Evolutionary conservation across 1,139 yeast species (phyloP).

Genomic region (Geotrichum phurueaensis): DNA sequence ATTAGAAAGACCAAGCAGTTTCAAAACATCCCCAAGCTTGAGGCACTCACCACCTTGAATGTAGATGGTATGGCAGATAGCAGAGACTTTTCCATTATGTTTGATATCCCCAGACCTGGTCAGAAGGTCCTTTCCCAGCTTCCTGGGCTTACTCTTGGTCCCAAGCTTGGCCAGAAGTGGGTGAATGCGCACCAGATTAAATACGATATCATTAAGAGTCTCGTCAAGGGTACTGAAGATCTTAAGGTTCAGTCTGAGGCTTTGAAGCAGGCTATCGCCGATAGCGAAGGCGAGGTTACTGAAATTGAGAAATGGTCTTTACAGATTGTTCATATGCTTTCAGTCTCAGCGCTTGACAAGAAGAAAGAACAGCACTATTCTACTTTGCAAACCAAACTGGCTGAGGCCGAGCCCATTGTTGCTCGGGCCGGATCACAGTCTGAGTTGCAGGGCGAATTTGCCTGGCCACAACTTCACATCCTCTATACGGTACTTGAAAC

Average conservation of each 20-base stretch:
- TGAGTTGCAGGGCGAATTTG: slow-evolving; percentile 1
- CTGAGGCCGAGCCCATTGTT: slow-evolving; percentile 11
- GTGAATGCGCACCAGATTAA: slow-evolving; percentile 22
- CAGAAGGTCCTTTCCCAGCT: slow-evolving; percentile 17
- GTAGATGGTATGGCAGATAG: slow-evolving; percentile 24
- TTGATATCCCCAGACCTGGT: slow-evolving; percentile 19
- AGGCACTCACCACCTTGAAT: slow-evolving; percentile 8
- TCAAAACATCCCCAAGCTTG: slow-evolving; percentile 19
- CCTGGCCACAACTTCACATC: slow-evolving; percentile 32
- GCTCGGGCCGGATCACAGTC: not conserved
- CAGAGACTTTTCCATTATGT: slow-evolving; percentile 31
- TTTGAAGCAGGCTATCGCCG: not conserved
- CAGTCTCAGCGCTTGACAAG: slow-evolving; percentile 19
- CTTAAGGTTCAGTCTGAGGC: slow-evolving; percentile 15
- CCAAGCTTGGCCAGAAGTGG: slow-evolving; percentile 26
- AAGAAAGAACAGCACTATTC: slow-evolving; percentile 17
- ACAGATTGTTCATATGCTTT: slow-evolving; percentile 23
- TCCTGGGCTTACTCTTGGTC: slow-evolving; percentile 23
- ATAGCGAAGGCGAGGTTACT: slow-evolving; percentile 24
- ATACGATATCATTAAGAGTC: slow-evolving; percentile 24
- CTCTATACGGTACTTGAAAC: slow-evolving; percentile 32
- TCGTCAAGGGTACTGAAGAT: slow-evolving; percentile 21
- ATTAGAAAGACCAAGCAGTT: slow-evolving; percentile 9
- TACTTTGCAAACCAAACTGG: slow-evolving; percentile 8
- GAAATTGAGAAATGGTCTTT: slow-evolving; percentile 37